These are phyloP conservation scores for Schizopora paradoxa DNA, from an alignment of 1,284 basidiomycete species.

Conservation along the genomic window DNA sequence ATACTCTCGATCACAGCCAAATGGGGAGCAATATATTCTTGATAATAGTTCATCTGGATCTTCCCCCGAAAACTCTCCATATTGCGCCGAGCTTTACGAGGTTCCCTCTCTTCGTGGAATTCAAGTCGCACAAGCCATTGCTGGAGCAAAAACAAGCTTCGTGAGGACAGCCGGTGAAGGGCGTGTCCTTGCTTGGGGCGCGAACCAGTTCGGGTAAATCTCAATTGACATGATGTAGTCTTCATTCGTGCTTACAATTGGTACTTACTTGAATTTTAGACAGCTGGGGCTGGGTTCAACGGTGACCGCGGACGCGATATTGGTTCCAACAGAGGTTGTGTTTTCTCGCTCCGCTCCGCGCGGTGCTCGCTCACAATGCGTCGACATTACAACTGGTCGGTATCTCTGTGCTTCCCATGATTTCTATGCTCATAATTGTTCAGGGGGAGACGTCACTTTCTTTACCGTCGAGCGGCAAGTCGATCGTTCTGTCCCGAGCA, in stretches of 20 bases:
- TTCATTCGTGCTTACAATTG: background rate
- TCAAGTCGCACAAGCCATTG: conserved; percentile 62
- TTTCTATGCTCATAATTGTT: conserved; percentile 3
- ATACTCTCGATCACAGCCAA: conserved; percentile 36
- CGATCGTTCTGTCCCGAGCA: conserved; percentile 34
- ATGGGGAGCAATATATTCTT: no score
- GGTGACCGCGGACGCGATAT: conserved; percentile 67
- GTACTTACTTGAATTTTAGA: conserved; percentile 32
- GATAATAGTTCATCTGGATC: background rate
- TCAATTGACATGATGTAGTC: background rate
- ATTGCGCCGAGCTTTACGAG: conserved; percentile 73
- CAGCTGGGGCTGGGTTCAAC: conserved; percentile 79
- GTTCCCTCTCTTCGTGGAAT: conserved; percentile 73
- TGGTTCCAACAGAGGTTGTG: conserved; percentile 82
- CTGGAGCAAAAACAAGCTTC: conserved; percentile 74
- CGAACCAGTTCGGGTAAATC: conserved; percentile 74
- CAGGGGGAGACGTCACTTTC: conserved; percentile 73
- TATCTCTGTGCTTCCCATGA: conserved; percentile 16
- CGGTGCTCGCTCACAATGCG: conserved; percentile 55
- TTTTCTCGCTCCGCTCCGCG: conserved; percentile 55
- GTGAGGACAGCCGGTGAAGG: conserved; percentile 59
- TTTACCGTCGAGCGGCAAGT: conserved; percentile 69
- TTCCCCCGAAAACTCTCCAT: conserved; percentile 37
- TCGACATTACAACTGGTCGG: conserved; percentile 60
- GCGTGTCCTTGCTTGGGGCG: conserved; percentile 85